These are phyloP conservation scores for Boletus tomentosulus DNA, from an alignment of 768 basidiomycete genomes.

Conservation along the genomic window DNA sequence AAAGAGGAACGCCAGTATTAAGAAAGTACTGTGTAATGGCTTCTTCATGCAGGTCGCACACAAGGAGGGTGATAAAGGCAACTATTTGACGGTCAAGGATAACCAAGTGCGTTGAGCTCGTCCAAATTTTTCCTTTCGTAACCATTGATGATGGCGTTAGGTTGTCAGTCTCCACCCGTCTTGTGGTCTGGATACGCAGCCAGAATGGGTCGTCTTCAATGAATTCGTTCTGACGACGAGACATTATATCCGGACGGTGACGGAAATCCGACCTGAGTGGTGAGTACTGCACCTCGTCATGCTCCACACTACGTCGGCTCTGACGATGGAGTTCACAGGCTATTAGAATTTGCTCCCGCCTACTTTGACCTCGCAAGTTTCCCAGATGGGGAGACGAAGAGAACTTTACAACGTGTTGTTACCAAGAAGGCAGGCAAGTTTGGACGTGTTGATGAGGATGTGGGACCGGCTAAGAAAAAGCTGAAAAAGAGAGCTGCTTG, in stretches of 20 bases:
- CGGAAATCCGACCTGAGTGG: slow-evolving; percentile 87
- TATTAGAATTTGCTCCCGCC: slow-evolving; percentile 54
- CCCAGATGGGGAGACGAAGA: slow-evolving; percentile 68
- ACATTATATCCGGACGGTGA: slow-evolving; percentile 87
- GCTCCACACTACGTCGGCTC: neutral
- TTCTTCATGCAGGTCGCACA: slow-evolving; percentile 99
- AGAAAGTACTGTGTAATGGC: slow-evolving; percentile 82
- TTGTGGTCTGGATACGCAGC: slow-evolving; percentile 81
- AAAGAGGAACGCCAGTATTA: slow-evolving; percentile 70
- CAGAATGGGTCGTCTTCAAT: slow-evolving; percentile 91
- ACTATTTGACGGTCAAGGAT: slow-evolving; percentile 91
- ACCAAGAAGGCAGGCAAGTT: slow-evolving; percentile 50
- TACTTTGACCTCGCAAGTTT: slow-evolving; percentile 67
- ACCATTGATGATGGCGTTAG: neutral
- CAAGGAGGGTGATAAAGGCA: slow-evolving; percentile 86
- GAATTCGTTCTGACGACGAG: slow-evolving; percentile 92
- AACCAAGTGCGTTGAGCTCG: slow-evolving; percentile 59
- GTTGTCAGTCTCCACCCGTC: slow-evolving; percentile 57
- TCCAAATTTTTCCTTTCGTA: neutral
- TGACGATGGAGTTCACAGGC: slow-evolving; percentile 34
- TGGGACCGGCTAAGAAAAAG: slow-evolving; percentile 11
- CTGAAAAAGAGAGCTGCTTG: slow-evolving; percentile 6
- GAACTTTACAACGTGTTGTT: slow-evolving; percentile 47
- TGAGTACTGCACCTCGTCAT: slow-evolving; percentile 31
- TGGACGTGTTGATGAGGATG: slow-evolving; percentile 4